These are phyloP conservation scores for Platanthera zijinensis DNA, from an alignment of 106 monocot species.

Conservation along the genomic window DNA sequence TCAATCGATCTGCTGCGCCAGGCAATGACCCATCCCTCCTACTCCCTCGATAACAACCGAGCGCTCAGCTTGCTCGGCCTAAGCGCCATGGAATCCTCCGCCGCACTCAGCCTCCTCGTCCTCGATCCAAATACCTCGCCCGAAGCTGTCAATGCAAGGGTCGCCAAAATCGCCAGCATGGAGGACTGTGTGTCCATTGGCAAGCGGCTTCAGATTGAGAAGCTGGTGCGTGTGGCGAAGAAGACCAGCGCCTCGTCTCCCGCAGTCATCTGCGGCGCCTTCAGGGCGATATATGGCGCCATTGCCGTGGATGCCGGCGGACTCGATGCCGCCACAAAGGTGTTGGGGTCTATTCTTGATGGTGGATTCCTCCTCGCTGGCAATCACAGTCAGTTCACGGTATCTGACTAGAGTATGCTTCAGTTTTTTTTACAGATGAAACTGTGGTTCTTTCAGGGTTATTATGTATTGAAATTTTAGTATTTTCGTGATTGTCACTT, in stretches of 20 bases:
- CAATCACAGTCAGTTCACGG: not conserved
- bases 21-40: constrained; percentile 60
- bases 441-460: too few species aligned
- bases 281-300: constrained; percentile 43
- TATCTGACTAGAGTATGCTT: not conserved
- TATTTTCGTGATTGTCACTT: too few species aligned
- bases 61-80: constrained; percentile 47
- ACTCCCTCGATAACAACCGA: constrained; percentile 45
- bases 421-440: not conserved
- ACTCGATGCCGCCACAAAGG: constrained; percentile 23
- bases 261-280: constrained; percentile 36
- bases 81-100: constrained; percentile 25
- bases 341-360: constrained; percentile 15
- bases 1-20: constrained; percentile 35
- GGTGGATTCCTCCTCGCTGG: constrained; percentile 6
- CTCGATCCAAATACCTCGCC: constrained; percentile 28
- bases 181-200: constrained; percentile 29
- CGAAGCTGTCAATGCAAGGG: constrained; percentile 17
- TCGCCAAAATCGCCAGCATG: constrained; percentile 7
- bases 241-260: constrained; percentile 29
- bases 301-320: constrained; percentile 35
- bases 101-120: constrained; percentile 25
- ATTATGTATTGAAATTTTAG: too few species aligned
- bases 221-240: constrained; percentile 35
- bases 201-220: constrained; percentile 22